Conservation (phyloP, 768 basidiomycete species). For the Lentinula raphanica region DNA sequence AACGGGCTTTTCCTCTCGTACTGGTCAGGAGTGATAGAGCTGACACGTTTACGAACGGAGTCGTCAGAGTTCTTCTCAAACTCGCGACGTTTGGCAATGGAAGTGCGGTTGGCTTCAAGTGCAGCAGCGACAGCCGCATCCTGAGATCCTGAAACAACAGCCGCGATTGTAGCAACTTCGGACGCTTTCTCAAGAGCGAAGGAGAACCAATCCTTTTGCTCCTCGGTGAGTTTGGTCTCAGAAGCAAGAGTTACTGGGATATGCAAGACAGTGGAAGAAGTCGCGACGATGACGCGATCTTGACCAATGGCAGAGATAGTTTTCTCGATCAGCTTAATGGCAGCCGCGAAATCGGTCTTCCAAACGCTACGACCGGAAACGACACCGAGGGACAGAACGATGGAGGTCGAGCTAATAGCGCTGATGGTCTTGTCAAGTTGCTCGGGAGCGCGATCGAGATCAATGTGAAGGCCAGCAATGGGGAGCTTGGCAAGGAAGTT, state of each 20-base stretch:
- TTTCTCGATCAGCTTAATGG: conserved; percentile 78
- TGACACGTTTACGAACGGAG: conserved; percentile 91
- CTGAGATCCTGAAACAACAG: conserved; percentile 80
- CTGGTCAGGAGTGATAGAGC: conserved; percentile 80
- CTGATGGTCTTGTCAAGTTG: conserved; percentile 81
- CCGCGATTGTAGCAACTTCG: conserved; percentile 86
- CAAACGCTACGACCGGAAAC: conserved; percentile 99
- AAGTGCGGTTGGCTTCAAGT: conserved; percentile 82
- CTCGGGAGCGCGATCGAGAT: conserved; percentile 87
- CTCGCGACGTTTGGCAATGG: conserved; percentile 90
- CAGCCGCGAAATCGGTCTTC: conserved; percentile 90
- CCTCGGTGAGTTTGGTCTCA: conserved; percentile 82
- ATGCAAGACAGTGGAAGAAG: conserved; percentile 97
- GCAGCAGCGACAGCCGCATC: conserved; percentile 63
- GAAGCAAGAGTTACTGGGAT: conserved; percentile 93
- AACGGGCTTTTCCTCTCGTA: conserved; percentile 89
- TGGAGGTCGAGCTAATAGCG: conserved; percentile 77
- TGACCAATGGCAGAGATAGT: conserved; percentile 78
- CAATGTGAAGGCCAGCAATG: conserved; percentile 90
- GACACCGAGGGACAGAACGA: conserved; percentile 87
- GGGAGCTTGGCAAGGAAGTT: conserved; percentile 88
- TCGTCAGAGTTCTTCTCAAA: conserved; percentile 94
- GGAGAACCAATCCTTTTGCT: conserved; percentile 97
- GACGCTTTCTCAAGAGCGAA: conserved; percentile 94
- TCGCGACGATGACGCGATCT: conserved; percentile 88